phyloP scores from a whole-genome alignment of 2,329 filamentous ascomycete species.

The Orbilia brochopaga region DNA sequence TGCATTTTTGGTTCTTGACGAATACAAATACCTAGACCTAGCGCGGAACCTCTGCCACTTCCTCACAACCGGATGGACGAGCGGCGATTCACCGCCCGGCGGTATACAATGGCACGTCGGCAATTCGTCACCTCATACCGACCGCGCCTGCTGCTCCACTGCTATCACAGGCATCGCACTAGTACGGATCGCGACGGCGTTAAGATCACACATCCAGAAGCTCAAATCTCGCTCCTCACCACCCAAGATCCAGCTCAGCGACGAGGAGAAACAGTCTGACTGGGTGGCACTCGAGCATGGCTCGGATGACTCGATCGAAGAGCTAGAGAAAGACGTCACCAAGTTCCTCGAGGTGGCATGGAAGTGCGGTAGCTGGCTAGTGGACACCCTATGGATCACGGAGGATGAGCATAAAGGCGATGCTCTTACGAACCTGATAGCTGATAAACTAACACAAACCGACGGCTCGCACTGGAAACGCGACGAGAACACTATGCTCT shows the following conservation, averaged over 20 bases:
- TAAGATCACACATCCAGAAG: slow-evolving; percentile 35
- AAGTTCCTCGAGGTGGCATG: slow-evolving; percentile 21
- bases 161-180: slow-evolving; percentile 37
- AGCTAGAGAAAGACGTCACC: slow-evolving; percentile 39
- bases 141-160: slow-evolving; percentile 45
- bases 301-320: slow-evolving; percentile 29
- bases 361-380: slow-evolving; percentile 32
- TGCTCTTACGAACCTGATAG: slow-evolving; percentile 33
- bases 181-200: slow-evolving; percentile 18
- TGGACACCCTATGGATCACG: slow-evolving; percentile 35
- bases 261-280: slow-evolving; percentile 45
- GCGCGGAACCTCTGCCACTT: slow-evolving; percentile 43
- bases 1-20: slow-evolving; percentile 24
- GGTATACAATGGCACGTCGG: slow-evolving; percentile 49
- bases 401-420: slow-evolving; percentile 45
- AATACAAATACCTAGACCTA: slow-evolving; percentile 40
- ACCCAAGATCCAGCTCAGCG: slow-evolving; percentile 40
- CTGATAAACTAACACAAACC: slow-evolving; percentile 39
- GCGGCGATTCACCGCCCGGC: slow-evolving; percentile 26
- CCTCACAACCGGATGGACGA: slow-evolving; percentile 36
- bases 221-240: slow-evolving; percentile 14
- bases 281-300: slow-evolving; percentile 43
- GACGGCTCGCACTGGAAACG: slow-evolving; percentile 38
- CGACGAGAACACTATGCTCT: slow-evolving; percentile 40
- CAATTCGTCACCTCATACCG: slow-evolving; percentile 36